These are phyloP conservation scores for Leccinum rimulosum DNA, from an alignment of 768 basidiomycete genomes.

Conservation along the genomic window DNA sequence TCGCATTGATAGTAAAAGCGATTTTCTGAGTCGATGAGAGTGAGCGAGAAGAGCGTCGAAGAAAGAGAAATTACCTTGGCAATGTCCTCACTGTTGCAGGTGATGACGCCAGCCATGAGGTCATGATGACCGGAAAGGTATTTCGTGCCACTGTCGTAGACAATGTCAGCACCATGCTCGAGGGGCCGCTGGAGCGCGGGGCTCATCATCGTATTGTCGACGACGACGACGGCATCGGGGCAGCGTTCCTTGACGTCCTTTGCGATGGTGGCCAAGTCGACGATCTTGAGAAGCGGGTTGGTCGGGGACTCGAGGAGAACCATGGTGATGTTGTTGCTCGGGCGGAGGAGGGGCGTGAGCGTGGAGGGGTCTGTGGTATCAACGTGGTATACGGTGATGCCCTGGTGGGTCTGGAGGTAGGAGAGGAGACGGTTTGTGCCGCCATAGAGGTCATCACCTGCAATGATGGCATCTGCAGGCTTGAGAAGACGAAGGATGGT, in stretches of 20 bases:
- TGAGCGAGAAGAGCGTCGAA: neutral
- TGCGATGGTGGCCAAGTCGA: constrained; percentile 82
- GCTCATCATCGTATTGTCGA: constrained; percentile 99
- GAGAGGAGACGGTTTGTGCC: constrained; percentile 94
- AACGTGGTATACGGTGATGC: constrained; percentile 88
- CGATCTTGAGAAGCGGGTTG: constrained; percentile 94
- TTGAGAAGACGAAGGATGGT: constrained; percentile 91
- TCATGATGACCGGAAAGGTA: constrained; percentile 98
- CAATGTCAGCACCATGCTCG: constrained; percentile 94
- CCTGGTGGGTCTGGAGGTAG: constrained; percentile 84
- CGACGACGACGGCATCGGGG: constrained; percentile 79
- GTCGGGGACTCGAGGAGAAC: constrained; percentile 97
- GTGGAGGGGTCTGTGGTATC: constrained; percentile 79
- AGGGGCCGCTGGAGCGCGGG: constrained; percentile 94
- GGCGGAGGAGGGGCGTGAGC: constrained; percentile 60
- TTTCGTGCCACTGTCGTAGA: constrained; percentile 97
- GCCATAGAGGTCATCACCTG: constrained; percentile 96
- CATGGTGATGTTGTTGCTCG: constrained; percentile 78
- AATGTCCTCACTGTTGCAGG: constrained; percentile 87
- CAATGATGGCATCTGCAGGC: constrained; percentile 93
- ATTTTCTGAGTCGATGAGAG: constrained; percentile 55
- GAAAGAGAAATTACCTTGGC: constrained; percentile 55
- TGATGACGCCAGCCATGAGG: constrained; percentile 96
- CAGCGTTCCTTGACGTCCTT: constrained; percentile 80
- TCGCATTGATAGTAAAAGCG: constrained; percentile 87